Conservation (phyloP, 768 basidiomycete genomes). For the Kwoniella mangroviensis region DNA sequence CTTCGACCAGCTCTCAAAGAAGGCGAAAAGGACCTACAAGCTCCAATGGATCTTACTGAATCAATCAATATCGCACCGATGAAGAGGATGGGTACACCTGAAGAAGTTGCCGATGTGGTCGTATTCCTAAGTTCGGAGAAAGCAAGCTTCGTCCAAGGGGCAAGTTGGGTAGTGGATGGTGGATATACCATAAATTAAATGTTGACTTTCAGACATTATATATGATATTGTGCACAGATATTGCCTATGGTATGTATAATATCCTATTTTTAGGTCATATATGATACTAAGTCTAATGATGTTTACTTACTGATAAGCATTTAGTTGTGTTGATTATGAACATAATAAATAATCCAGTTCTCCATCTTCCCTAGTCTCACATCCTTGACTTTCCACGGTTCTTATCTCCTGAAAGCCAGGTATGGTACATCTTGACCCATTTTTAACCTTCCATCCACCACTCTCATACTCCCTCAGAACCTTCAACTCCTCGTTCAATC, state of each 20-base stretch:
- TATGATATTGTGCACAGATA: too few species aligned
- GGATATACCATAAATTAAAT: slow-evolving; percentile 35
- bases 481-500: not conserved
- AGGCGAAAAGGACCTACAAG: slow-evolving; percentile 20
- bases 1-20: slow-evolving; percentile 8
- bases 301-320: not conserved
- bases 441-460: not conserved
- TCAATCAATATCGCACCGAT: slow-evolving; percentile 39
- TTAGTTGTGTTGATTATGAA: not conserved
- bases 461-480: not conserved
- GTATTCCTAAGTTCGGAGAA: slow-evolving; percentile 35
- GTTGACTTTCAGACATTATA: too few species aligned
- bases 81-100: slow-evolving; percentile 31
- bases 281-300: not conserved
- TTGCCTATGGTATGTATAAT: not conserved
- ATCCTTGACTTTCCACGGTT: too few species aligned
- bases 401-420: too few species aligned
- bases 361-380: too few species aligned
- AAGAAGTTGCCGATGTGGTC: slow-evolving; percentile 37
- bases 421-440: too few species aligned
- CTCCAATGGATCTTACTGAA: slow-evolving; percentile 24
- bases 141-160: slow-evolving; percentile 38
- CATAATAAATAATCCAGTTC: too few species aligned
- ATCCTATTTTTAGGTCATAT: not conserved
- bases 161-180: slow-evolving; percentile 35